Evolutionary conservation across 2,329 filamentous ascomycete species (phyloP).

Genomic region (Mollisia scopiformis): DNA sequence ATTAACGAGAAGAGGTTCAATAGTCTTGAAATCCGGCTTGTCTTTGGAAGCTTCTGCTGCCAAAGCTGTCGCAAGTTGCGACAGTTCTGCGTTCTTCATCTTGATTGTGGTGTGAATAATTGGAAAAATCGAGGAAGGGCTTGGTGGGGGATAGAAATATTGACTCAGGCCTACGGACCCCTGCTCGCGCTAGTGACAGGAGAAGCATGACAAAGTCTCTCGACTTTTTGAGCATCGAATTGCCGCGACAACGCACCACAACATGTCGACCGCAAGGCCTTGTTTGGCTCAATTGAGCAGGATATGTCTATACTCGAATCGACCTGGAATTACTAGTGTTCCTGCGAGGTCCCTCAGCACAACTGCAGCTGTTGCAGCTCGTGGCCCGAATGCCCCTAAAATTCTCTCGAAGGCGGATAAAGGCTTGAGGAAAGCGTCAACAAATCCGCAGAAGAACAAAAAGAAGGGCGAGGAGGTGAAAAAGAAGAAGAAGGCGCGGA

Average conservation of each 20-base stretch:
- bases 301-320: conserved; percentile 24
- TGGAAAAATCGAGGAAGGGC: conserved; percentile 16
- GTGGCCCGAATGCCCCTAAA: background rate
- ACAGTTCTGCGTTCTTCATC: conserved; percentile 62
- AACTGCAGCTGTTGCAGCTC: conserved; percentile 22
- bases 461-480: conserved; percentile 34
- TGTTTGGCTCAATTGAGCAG: conserved; percentile 39
- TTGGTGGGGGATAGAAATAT: conserved; percentile 23
- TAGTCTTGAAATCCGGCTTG: conserved; percentile 76
- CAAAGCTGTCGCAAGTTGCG: conserved; percentile 53
- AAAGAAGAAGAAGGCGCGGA: conserved; percentile 38
- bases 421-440: background rate
- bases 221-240: conserved; percentile 1
- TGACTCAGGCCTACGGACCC: too few species aligned
- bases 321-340: conserved; percentile 12
- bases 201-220: conserved; percentile 7
- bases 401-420: background rate
- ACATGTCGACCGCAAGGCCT: conserved; percentile 35
- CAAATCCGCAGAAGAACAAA: conserved; percentile 32
- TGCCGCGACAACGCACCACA: conserved; percentile 2
- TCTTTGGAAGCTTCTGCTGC: conserved; percentile 37
- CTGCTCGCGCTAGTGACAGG: conserved; percentile 14
- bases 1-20: conserved; percentile 73
- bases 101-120: conserved; percentile 31
- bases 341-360: conserved; percentile 27